Base-by-base conservation (phyloP, 1,284 basidiomycete species). In the Singerocomus rubriflavus region DNA sequence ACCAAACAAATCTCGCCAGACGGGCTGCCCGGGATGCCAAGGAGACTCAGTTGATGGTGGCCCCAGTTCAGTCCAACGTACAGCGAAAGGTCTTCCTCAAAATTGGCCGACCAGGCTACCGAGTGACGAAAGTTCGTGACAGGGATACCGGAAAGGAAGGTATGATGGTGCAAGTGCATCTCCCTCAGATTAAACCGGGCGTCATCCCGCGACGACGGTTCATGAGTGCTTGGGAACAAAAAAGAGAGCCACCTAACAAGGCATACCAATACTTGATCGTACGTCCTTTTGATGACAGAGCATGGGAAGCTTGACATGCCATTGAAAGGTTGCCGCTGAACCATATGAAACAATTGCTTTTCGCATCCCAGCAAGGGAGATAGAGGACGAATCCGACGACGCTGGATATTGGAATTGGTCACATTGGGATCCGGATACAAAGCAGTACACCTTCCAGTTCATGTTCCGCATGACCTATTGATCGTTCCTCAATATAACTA, bases 291-390 rank as follows among this genome's bases (percentile, higher is more conserved):
- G 9, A 13, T 43, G 42, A 40, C 50, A 51, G 25, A 14, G 27
- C 47, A 35, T 31, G 13, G 27, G 41, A 41, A 40, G 48, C 4
- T 35, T 63, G 47, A 58, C 51, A 14, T 37, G 37, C 46, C 21
- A 47, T 41, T 48, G 36, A 27, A 60, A 97, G 93, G 91, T 99
- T 50, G 97, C 96, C 14, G 95, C 97, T 16, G 97, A 99, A 65
- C 96, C 97, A 6, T 99, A 99, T 68, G 96, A 99, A 73, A 98
- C 94, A 3, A 96, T 99, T 59, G 92, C 95, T 9, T 99, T 99
- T 77, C 92, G 96, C 29, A 92, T 99, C 58, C 97, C 96, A 40
- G 88, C 94, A n/a, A 84, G 91, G 47, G 96, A 98, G 72, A 96
- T 99, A 56, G 96, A 94, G 64, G 91, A 94, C 57, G 91, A 97